A percentile compares a stretch with the other conserved stretches of the same genome.
phyloP scores from a whole-genome alignment of 1,284 basidiomycete species.

The Pyrrhoderma noxium region DNA sequence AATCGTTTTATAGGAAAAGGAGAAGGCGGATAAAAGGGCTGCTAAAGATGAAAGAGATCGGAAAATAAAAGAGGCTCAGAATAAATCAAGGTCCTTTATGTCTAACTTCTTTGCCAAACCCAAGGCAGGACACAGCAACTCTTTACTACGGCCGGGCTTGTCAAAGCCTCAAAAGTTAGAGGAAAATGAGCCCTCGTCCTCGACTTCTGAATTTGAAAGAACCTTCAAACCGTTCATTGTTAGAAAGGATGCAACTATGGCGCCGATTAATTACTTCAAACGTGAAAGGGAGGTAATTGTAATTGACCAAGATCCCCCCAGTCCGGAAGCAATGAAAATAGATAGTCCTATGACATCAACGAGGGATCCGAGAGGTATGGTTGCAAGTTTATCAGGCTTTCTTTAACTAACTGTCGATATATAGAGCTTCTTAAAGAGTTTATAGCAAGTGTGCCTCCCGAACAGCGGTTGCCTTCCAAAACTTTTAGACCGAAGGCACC shows the following conservation, averaged over 20 bases:
- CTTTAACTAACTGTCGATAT: neutral
- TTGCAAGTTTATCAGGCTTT: neutral
- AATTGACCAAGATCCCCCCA: constrained; percentile 41
- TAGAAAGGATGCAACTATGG: constrained; percentile 64
- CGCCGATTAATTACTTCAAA: constrained; percentile 65
- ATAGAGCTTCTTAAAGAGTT: constrained; percentile 2
- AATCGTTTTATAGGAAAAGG: constrained; percentile 45
- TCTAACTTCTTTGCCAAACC: constrained; percentile 66
- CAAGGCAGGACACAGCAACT: constrained; percentile 26
- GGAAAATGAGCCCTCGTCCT: constrained; percentile 34
- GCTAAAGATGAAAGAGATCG: constrained; percentile 61
- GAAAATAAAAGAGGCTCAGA: constrained; percentile 59
- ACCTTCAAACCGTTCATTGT: constrained; percentile 71
- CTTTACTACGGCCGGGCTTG: constrained; percentile 22
- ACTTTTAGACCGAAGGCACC: neutral
- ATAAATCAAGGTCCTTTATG: constrained; percentile 68
- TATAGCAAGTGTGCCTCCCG: constrained; percentile 1
- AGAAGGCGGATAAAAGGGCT: constrained; percentile 54
- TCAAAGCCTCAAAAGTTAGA: constrained; percentile 22
- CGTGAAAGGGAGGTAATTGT: constrained; percentile 43
- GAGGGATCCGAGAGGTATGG: constrained; percentile 7
- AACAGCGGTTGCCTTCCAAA: neutral
- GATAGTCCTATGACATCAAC: neutral
- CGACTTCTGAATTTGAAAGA: constrained; percentile 58
- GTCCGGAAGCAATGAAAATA: neutral